Evolutionary conservation across 1,139 yeast genomes (phyloP), one percentile per base, ranked within the genome.

Genomic region (Debaryomycetaceae sp.): DNA sequence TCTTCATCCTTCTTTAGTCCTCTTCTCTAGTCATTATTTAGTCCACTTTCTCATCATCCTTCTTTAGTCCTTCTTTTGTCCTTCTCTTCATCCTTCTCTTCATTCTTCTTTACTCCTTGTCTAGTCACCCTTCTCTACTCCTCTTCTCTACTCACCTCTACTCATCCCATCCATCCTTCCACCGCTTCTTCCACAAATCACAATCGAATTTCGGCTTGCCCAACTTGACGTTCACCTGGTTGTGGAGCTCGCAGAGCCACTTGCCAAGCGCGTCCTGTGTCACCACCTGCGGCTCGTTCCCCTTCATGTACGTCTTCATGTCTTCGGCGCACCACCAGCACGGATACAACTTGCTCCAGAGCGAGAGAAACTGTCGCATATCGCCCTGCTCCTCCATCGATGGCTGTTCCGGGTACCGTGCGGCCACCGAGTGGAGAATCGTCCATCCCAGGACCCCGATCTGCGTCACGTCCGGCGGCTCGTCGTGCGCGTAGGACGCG

Each of bases 171-270:
- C 83, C 86, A 41, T 75, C 85, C 43, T 71, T 75, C 98, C 98
- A 90, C 48, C 98, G 73, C 45, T 81, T 74, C 46, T 77, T 78
- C 98, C 98, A 92, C 40, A 82, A 66, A 35, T 74, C 62, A 47
- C 97, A 90, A 49, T 90, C 86, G 48, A 90, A 90, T 35, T 61
- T 60, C 4, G 85, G 86, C 54, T 90, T 90, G 2, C 94, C 93
- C 18, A 87, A 52, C 51, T 86, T 87, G 13, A 49, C 60, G 51
- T 92, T 90, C 16, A 92, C 97, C 25, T 73, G 82, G 47, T 90
- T 90, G 55, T 90, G 98, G 4, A 97, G 97, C 37, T 77, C 80
- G 55, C 98, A 92, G 33, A 90, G 58, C 99, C 99, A 90, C 40
- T 56, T 63, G 2, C 96, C 94, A 41, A 90, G 73, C 32, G 74